These are phyloP conservation scores for Juglanconis oblonga DNA, from an alignment of 2,329 filamentous ascomycete genomes.

Conservation along the genomic window DNA sequence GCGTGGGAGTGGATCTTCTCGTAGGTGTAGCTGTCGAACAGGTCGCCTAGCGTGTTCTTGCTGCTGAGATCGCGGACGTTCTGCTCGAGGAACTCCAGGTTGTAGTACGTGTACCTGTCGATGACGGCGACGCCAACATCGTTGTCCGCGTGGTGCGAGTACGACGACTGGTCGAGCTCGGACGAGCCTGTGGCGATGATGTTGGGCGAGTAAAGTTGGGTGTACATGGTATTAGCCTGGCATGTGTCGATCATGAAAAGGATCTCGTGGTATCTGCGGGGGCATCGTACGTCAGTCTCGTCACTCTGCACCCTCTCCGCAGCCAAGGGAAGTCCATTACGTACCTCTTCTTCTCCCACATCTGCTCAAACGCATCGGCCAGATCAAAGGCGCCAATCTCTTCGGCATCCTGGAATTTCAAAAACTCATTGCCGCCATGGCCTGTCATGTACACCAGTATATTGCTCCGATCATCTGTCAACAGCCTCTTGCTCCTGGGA, in stretches of 20 bases:
- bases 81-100: constrained; percentile 91
- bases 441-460: constrained; percentile 99
- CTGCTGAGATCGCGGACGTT: constrained; percentile 82
- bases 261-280: constrained; percentile 80
- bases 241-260: constrained; percentile 99
- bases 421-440: constrained; percentile 93
- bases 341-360: constrained; percentile 99
- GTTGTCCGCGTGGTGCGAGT: constrained; percentile 96
- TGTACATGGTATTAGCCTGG: constrained; percentile 99
- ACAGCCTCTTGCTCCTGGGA: constrained; percentile 85
- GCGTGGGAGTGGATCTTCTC: constrained; percentile 92
- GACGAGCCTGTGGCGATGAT: constrained; percentile 98
- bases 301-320: not conserved
- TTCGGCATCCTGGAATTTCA: constrained; percentile 98
- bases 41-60: constrained; percentile 85
- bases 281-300: not conserved
- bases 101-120: constrained; percentile 98
- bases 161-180: constrained; percentile 92
- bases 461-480: constrained; percentile 94
- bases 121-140: constrained; percentile 98
- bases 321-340: constrained; percentile 6
- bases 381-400: constrained; percentile 96
- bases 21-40: constrained; percentile 95
- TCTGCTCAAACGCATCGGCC: constrained; percentile 96
- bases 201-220: constrained; percentile 95